Conservation (phyloP, 768 basidiomycete species). For the Dentipellis fragilis region DNA sequence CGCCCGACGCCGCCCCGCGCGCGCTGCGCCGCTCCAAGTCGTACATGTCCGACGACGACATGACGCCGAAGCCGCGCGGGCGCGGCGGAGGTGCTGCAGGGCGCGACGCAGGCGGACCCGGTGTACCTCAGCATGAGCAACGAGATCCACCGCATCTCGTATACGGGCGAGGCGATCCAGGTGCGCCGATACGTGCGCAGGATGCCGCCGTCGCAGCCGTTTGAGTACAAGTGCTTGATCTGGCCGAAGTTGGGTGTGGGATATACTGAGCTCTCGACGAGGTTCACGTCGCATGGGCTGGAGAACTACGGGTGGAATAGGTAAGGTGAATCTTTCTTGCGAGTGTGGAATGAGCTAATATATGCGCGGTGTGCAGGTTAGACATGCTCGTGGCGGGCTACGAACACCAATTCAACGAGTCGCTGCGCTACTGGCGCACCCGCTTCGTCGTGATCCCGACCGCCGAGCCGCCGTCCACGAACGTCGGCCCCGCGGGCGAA, state of each 20-base stretch:
- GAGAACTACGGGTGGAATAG: conserved; percentile 85
- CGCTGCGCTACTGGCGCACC: conserved; percentile 88
- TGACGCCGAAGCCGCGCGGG: conserved; percentile 47
- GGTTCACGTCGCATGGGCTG: conserved; percentile 68
- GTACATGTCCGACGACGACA: conserved; percentile 45
- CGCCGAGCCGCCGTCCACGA: conserved; percentile 48
- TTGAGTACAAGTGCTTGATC: conserved; percentile 81
- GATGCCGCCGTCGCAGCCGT: conserved; percentile 50
- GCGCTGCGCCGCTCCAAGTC: conserved; percentile 42
- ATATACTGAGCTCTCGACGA: conserved; percentile 69
- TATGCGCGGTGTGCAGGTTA: conserved; percentile 33
- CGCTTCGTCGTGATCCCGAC: conserved; percentile 90
- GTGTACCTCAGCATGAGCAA: conserved; percentile 93
- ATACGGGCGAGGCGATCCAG: conserved; percentile 84
- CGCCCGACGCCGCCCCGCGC: conserved; percentile 13
- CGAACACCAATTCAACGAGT: conserved; percentile 70
- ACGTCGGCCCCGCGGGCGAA: conserved; percentile 57
- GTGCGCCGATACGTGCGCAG: conserved; percentile 79
- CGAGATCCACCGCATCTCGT: conserved; percentile 88
- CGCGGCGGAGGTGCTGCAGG: conserved; percentile 53
- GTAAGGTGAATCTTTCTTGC: conserved; percentile 26
- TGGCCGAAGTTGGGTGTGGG: conserved; percentile 89
- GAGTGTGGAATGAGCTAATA: background rate
- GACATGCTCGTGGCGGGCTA: conserved; percentile 84
- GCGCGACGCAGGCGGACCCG: conserved; percentile 49